Evolutionary conservation across 2,329 filamentous ascomycete genomes (phyloP).

Genomic region (Monosporascus sp.): DNA sequence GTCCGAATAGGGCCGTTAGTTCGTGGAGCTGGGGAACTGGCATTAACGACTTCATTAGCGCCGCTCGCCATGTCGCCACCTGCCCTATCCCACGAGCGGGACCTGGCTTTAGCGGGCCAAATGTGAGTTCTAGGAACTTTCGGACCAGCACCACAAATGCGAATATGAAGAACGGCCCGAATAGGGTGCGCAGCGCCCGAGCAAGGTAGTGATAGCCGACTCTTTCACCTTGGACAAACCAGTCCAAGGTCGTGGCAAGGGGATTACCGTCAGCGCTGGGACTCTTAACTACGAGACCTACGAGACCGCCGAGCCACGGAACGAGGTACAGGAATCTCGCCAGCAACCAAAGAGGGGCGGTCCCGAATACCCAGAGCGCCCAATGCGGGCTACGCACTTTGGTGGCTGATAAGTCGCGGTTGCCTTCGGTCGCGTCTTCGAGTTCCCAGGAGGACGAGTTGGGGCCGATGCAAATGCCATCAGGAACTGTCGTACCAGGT

Average conservation of each 20-base stretch:
- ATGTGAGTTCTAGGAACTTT: slow-evolving; percentile 31
- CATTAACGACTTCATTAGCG: slow-evolving; percentile 39
- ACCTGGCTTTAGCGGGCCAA: slow-evolving; percentile 33
- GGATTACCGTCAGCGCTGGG: slow-evolving; percentile 28
- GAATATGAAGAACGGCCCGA: slow-evolving; percentile 42
- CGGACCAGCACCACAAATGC: slow-evolving; percentile 36
- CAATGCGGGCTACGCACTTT: slow-evolving; percentile 39
- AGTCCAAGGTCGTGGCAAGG: slow-evolving; percentile 38
- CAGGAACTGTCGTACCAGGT: slow-evolving; percentile 42
- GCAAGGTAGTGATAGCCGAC: slow-evolving; percentile 47
- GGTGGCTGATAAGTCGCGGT: slow-evolving; percentile 37
- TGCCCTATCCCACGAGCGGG: slow-evolving; percentile 26
- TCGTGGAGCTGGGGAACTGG: slow-evolving; percentile 39
- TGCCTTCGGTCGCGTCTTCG: slow-evolving; percentile 39
- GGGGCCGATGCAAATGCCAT: slow-evolving; percentile 47
- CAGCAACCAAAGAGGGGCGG: slow-evolving; percentile 35
- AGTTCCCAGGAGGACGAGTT: slow-evolving; percentile 55
- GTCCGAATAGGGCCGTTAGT: slow-evolving; percentile 45
- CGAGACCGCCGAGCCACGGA: slow-evolving; percentile 39
- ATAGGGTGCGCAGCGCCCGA: slow-evolving; percentile 31
- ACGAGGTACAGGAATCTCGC: slow-evolving; percentile 37
- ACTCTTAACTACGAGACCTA: slow-evolving; percentile 39
- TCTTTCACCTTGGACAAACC: slow-evolving; percentile 42
- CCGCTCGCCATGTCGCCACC: slow-evolving; percentile 38
- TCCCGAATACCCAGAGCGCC: slow-evolving; percentile 35